Evolutionary conservation across 2,329 filamentous ascomycete genomes (phyloP).

Genomic region (Aspergillus awamori): DNA sequence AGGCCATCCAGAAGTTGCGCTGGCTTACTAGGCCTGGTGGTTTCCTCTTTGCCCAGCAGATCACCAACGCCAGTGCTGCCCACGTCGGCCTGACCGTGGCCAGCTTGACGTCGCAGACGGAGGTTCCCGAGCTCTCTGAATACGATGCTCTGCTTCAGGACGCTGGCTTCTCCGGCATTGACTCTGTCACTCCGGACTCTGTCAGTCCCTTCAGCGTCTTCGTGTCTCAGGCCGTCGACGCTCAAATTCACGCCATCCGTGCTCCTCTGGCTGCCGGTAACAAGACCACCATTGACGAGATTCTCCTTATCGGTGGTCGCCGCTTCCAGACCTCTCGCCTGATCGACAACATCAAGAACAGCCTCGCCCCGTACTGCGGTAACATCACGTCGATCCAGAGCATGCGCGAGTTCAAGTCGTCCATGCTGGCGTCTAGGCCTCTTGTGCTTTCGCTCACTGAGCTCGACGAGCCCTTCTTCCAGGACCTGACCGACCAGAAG

Average conservation of each 20-base stretch:
- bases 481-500: background rate
- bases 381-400: background rate
- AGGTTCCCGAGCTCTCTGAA: background rate
- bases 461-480: constrained; percentile 10
- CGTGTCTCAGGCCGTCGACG: constrained; percentile 38
- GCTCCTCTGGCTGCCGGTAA: constrained; percentile 25
- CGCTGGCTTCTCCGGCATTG: constrained; percentile 19
- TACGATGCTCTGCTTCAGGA: constrained; percentile 14
- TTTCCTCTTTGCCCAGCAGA: constrained; percentile 22
- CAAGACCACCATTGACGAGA: background rate
- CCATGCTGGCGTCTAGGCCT: background rate
- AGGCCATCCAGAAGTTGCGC: constrained; percentile 35
- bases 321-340: too few relatives aligned
- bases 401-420: background rate
- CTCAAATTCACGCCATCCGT: constrained; percentile 29
- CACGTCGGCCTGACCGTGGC: background rate
- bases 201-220: constrained; percentile 29
- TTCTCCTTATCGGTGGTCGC: constrained; percentile 12
- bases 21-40: constrained; percentile 48
- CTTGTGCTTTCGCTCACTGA: background rate
- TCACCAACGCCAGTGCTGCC: background rate
- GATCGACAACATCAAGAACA: too few relatives aligned
- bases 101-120: background rate
- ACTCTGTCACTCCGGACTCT: constrained; percentile 13
- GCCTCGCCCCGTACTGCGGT: background rate